Conservation (phyloP, 2,329 filamentous ascomycete species). For the Lachnellula subtilissima region DNA sequence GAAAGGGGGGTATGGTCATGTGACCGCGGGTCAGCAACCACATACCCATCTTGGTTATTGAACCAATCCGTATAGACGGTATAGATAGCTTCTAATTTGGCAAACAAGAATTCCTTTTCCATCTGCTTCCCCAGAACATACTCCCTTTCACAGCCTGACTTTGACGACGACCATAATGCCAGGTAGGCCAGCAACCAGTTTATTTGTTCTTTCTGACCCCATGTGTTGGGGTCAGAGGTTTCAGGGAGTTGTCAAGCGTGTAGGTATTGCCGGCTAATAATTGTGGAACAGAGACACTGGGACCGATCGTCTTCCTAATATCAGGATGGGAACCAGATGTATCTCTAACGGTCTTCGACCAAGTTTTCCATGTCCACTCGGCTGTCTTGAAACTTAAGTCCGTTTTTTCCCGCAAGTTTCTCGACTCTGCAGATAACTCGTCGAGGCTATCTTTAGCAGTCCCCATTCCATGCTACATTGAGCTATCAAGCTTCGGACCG, state of each 20-base stretch:
- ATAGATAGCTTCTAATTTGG: no score
- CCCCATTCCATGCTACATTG: neutral
- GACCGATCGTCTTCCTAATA: neutral
- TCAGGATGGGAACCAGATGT: neutral
- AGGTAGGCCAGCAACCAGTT: neutral
- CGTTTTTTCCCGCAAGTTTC: conserved; percentile 1
- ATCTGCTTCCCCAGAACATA: neutral
- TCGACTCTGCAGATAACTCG: conserved; percentile 5
- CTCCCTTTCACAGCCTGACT: neutral
- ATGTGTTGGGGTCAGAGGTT: no score
- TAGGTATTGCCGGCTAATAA: no score
- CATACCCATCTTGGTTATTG: no score
- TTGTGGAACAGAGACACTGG: no score
- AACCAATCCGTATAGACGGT: no score
- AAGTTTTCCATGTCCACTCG: neutral
- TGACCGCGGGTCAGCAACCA: no score
- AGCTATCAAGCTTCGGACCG: neutral
- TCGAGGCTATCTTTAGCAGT: neutral
- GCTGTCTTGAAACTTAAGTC: neutral
- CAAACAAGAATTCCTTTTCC: neutral
- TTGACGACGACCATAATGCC: neutral
- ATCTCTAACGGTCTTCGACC: neutral
- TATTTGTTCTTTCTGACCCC: neutral
- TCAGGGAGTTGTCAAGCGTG: no score
- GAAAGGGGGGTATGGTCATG: no score